Evolutionary conservation across 2,329 filamentous ascomycete genomes (phyloP).

Genomic region (Tolypocladium nubicola): DNA sequence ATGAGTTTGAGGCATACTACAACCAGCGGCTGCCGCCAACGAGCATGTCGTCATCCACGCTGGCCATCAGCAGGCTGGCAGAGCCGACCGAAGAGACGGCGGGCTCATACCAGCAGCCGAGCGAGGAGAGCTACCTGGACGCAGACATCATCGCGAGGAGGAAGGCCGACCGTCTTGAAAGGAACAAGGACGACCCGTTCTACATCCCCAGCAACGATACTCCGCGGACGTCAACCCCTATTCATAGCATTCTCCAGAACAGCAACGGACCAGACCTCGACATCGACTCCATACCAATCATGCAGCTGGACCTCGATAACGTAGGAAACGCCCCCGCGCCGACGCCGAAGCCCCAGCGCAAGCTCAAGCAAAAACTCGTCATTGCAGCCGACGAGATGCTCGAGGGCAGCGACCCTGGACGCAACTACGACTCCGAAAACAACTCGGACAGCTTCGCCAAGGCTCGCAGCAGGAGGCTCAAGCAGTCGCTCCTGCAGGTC

Average conservation of each 20-base stretch:
- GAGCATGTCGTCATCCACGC: conserved; percentile 37
- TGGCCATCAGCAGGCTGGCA: conserved; percentile 43
- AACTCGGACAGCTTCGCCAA: conserved; percentile 38
- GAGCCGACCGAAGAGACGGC: conserved; percentile 37
- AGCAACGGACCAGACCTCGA: conserved; percentile 73
- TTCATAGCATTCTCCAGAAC: conserved; percentile 64
- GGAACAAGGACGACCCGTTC: conserved; percentile 88
- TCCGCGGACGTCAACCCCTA: conserved; percentile 60
- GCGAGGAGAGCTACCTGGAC: conserved; percentile 58
- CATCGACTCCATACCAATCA: conserved; percentile 90
- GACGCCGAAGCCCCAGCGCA: conserved; percentile 23
- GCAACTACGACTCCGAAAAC: conserved; percentile 44
- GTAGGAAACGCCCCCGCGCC: conserved; percentile 19
- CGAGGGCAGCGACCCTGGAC: conserved; percentile 33
- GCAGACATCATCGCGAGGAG: conserved; percentile 63
- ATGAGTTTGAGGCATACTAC: conserved; percentile 60
- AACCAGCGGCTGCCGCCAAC: conserved; percentile 42
- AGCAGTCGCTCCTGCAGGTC: conserved; percentile 63
- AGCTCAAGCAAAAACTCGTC: conserved; percentile 49
- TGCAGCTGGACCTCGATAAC: conserved; percentile 73
- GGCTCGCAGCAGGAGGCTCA: conserved; percentile 37
- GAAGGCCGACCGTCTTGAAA: conserved; percentile 66
- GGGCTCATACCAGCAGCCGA: conserved; percentile 48
- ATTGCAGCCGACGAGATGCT: conserved; percentile 68
- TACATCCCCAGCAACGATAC: conserved; percentile 60